Conservation (phyloP, 2,329 filamentous ascomycete species). For the Verticillium isaacii region DNA sequence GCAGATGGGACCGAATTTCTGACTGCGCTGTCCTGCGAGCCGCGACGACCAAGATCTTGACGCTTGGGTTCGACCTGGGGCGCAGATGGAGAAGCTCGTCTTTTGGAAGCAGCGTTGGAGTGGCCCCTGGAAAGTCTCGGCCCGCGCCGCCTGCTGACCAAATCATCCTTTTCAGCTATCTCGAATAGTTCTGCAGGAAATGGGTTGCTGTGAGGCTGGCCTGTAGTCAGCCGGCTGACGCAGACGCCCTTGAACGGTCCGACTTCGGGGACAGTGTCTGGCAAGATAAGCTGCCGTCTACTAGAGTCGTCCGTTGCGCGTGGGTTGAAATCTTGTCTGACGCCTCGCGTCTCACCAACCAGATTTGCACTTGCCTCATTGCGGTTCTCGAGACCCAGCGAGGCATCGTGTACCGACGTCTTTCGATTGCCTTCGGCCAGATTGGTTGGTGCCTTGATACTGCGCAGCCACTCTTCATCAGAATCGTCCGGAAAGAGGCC, state of each 20-base stretch:
- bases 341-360: background rate
- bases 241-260: conserved; percentile 28
- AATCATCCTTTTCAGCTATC: conserved; percentile 32
- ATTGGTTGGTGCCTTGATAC: background rate
- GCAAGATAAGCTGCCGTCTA: background rate
- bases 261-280: background rate
- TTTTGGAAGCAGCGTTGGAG: background rate
- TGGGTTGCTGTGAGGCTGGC: conserved; percentile 29
- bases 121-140: background rate
- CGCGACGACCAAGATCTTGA: background rate
- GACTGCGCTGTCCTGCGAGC: background rate
- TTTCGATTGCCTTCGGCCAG: background rate
- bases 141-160: conserved; percentile 23
- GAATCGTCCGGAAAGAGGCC: conserved; percentile 45
- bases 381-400: background rate
- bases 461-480: conserved; percentile 38
- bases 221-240: conserved; percentile 35
- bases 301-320: background rate
- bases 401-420: background rate
- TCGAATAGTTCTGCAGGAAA: conserved; percentile 32
- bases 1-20: too few species aligned
- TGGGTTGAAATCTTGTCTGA: background rate
- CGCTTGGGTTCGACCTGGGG: background rate
- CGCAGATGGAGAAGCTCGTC: background rate
- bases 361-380: background rate